Evolutionary conservation across 106 monocot species (phyloP).

Genomic region (Vanilla planifolia): DNA sequence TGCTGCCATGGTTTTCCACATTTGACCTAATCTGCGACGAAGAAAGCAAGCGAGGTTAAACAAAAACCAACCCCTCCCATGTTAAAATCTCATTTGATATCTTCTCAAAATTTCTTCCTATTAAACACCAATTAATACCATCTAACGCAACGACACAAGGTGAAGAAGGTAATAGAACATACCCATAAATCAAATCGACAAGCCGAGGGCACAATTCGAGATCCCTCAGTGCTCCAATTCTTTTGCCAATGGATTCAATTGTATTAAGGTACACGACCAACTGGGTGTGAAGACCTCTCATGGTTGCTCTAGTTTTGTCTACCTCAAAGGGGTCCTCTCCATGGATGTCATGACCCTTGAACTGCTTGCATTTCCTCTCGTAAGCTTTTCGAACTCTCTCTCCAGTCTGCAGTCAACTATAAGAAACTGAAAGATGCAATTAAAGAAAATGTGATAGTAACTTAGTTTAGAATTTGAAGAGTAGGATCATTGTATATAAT

Average conservation of each 20-base stretch:
- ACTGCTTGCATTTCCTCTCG: slow-evolving; percentile 69
- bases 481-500: no score
- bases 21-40: slow-evolving; percentile 43
- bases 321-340: slow-evolving; percentile 70
- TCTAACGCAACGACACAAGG: neutral
- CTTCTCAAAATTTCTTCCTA: no score
- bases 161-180: slow-evolving; percentile 5
- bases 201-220: slow-evolving; percentile 66
- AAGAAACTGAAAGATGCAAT: no score
- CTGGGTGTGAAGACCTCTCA: slow-evolving; percentile 59
- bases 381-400: slow-evolving; percentile 62
- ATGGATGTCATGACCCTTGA: slow-evolving; percentile 56
- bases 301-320: slow-evolving; percentile 58
- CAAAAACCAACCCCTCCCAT: neutral
- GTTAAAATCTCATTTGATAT: no score
- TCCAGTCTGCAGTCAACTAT: slow-evolving; percentile 32
- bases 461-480: no score
- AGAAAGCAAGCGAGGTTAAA: neutral
- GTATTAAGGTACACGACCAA: slow-evolving; percentile 57
- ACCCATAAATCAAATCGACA: slow-evolving; percentile 73
- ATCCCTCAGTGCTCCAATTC: slow-evolving; percentile 71
- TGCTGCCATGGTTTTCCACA: slow-evolving; percentile 77
- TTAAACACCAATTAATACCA: no score
- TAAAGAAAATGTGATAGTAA: no score
- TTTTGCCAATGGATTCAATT: slow-evolving; percentile 46